Evolutionary conservation across 2,329 filamentous ascomycete species (phyloP).

Genomic region (Xylaria sp.): DNA sequence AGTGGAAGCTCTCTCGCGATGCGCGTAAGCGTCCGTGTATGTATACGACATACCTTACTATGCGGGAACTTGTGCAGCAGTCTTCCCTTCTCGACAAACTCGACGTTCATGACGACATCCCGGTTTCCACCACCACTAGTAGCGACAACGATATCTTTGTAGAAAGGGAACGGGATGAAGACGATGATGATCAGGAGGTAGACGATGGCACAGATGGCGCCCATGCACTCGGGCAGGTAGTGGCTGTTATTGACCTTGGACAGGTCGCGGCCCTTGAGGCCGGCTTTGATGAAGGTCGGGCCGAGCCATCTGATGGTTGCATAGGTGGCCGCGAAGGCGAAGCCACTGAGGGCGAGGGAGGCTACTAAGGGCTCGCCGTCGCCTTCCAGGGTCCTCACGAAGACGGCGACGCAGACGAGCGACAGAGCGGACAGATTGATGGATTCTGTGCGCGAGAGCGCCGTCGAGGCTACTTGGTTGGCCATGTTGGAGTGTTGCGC

Average conservation of each 20-base stretch:
- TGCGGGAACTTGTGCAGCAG: constrained; percentile 93
- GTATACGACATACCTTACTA: constrained; percentile 73
- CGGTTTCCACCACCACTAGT: constrained; percentile 93
- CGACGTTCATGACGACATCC: constrained; percentile 80
- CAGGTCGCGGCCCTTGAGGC: constrained; percentile 89
- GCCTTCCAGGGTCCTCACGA: constrained; percentile 79
- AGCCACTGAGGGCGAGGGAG: constrained; percentile 83
- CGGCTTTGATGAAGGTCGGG: constrained; percentile 85
- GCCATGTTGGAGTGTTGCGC: constrained; percentile 38
- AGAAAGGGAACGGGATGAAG: constrained; percentile 97
- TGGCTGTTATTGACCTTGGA: constrained; percentile 70
- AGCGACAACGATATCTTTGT: constrained; percentile 95
- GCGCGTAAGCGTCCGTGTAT: background rate
- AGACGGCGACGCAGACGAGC: constrained; percentile 74
- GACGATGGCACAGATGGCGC: constrained; percentile 89
- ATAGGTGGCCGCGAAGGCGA: constrained; percentile 85
- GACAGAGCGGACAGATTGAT: constrained; percentile 69
- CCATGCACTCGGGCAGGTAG: constrained; percentile 90
- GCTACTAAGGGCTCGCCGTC: constrained; percentile 91
- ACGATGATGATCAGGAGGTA: constrained; percentile 89
- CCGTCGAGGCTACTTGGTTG: constrained; percentile 44
- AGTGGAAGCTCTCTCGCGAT: background rate
- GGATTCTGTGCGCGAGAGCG: constrained; percentile 64
- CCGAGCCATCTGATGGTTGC: constrained; percentile 94
- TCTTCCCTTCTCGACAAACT: constrained; percentile 81